Conservation (phyloP, 208 protist genomes). For the Leishmania tarentolae region DNA sequence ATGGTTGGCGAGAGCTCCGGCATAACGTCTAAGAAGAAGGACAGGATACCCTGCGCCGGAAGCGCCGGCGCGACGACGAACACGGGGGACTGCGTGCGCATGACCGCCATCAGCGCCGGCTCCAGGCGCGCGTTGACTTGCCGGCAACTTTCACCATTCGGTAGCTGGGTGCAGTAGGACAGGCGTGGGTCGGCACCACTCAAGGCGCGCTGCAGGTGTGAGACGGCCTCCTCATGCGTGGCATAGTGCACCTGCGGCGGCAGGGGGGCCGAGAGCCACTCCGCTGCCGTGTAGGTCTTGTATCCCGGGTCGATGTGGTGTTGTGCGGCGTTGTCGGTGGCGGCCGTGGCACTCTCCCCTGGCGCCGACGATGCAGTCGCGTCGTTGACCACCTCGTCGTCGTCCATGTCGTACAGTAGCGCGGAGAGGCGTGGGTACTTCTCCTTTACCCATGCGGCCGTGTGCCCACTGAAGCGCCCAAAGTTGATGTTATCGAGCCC, state of each 20-base stretch:
- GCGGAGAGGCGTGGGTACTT: conserved; percentile 65
- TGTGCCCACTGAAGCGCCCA: conserved; percentile 75
- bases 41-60: conserved; percentile 70
- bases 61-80: conserved; percentile 74
- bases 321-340: background rate
- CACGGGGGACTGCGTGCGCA: conserved; percentile 78
- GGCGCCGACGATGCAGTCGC: background rate
- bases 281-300: background rate
- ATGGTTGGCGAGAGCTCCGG: conserved; percentile 77
- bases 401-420: conserved; percentile 47
- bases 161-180: conserved; percentile 81
- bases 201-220: conserved; percentile 49
- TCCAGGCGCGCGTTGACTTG: conserved; percentile 89
- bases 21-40: conserved; percentile 80
- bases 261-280: background rate
- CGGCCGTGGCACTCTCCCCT: background rate
- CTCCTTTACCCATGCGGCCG: conserved; percentile 57
- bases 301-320: background rate
- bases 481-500: conserved; percentile 89
- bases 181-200: conserved; percentile 54
- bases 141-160: conserved; percentile 84
- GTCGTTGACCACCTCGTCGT: conserved; percentile 10
- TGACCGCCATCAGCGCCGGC: conserved; percentile 84
- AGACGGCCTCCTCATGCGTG: conserved; percentile 43
- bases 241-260: conserved; percentile 37